Evolutionary conservation across 2,329 filamentous ascomycete genomes (phyloP), one percentile per base, ranked within the genome.

Genomic region (Sporothrix mexicana): DNA sequence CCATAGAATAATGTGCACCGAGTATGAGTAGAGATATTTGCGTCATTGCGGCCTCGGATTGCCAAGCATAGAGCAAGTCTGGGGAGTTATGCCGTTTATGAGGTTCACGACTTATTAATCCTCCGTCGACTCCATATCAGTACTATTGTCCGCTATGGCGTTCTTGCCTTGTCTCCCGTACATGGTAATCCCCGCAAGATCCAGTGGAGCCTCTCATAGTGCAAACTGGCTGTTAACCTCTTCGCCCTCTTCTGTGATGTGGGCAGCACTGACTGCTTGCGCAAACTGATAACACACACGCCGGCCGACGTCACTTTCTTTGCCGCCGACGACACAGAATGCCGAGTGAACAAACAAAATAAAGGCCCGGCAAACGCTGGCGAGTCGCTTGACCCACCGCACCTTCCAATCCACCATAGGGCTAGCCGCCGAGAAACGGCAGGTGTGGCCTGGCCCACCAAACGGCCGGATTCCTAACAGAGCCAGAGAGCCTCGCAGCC

Each of bases 361-460:
- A 36, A 36, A 36, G 30, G 30, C 30, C 55, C 8, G 8, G 59
- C 36, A 17, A 7, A 17, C 7, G 41, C 36, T 36, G 10, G 36
- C 41, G 59, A 36, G 15, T 30, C 64, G 64, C 45, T 36, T 30
- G 45, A n/a, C 64, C 61, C 61, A 66, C 61, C 41, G 61, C 61
- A 66, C n/a, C 61, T 47, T 64, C 61, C 66, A 68, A 68, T 68
- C n/a, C 17, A 47, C 45, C 66, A 23, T 51, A 59, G 61, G 68
- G 68, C 53, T 70, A 70, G 68, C 53, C 68, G 68, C 53, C 68
- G 68, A 59, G 68, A 59, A 47, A 13, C 10, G n/a, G 49, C 41
- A 69, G 67, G 17, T 53, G 45, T n/a, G 47, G 47, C 66, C 66
- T 20, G 67, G 51, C 67, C 67, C 67, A 69, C 36, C 25, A 51